Evolutionary conservation across 2,329 filamentous ascomycete species (phyloP).

Genomic region (Trichophyton schoenleinii): DNA sequence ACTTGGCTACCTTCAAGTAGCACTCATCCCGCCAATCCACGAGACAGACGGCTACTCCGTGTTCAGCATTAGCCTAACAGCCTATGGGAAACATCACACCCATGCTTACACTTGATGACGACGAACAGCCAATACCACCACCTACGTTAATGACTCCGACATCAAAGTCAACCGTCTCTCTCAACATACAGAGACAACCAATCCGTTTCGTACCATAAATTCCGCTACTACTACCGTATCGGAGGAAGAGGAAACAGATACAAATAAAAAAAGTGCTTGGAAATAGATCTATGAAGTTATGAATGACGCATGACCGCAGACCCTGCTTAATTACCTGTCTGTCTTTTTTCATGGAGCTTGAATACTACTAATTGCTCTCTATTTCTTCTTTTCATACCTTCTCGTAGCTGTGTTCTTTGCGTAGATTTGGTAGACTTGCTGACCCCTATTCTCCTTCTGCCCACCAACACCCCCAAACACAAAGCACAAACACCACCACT

Average conservation of each 20-base stretch:
- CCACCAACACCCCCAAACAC: no score
- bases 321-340: not conserved
- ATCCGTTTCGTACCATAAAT: not conserved
- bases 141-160: not conserved
- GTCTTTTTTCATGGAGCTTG: not conserved
- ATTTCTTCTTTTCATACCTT: not conserved
- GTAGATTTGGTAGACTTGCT: no score
- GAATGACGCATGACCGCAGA: not conserved
- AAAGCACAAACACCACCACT: no score
- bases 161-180: not conserved
- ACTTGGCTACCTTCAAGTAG: not conserved
- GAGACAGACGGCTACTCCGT: not conserved
- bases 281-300: constrained; percentile 1
- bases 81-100: no score
- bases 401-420: no score
- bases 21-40: not conserved
- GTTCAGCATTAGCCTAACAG: not conserved
- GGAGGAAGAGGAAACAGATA: not conserved
- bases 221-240: not conserved
- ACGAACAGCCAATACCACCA: no score
- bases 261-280: not conserved
- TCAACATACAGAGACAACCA: not conserved
- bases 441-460: no score
- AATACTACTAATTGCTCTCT: not conserved
- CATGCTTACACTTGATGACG: no score